Conservation (phyloP, 2,329 filamentous ascomycete species). For the Alternaria dauci region DNA sequence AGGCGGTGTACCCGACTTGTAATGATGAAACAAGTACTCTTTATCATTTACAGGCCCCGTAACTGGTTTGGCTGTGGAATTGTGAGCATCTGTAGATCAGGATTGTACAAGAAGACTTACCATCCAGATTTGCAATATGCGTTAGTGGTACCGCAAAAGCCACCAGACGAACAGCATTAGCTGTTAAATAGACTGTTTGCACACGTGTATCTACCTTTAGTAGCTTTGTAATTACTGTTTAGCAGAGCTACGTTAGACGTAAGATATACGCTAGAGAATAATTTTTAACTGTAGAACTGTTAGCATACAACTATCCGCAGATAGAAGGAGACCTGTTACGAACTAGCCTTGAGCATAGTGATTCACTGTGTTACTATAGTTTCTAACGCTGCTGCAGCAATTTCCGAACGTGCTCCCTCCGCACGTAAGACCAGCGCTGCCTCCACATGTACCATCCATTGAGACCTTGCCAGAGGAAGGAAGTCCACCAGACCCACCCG, state of each 20-base stretch:
- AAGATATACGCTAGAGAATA: constrained; percentile 21
- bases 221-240: too few species aligned
- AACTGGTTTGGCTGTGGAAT: too few species aligned
- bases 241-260: constrained; percentile 11
- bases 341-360: constrained; percentile 26
- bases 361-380: constrained; percentile 17
- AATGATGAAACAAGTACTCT: too few species aligned
- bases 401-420: too few species aligned
- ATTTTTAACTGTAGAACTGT: constrained; percentile 12
- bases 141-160: constrained; percentile 21
- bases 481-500: too few species aligned
- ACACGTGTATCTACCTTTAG: constrained; percentile 10
- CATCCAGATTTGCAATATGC: constrained; percentile 21
- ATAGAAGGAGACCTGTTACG: background rate
- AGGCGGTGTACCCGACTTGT: too few species aligned
- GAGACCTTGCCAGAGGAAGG: too few species aligned
- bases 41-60: too few species aligned
- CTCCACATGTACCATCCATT: too few species aligned
- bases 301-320: too few species aligned
- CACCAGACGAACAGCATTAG: constrained; percentile 19
- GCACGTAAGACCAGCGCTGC: too few species aligned
- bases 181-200: constrained; percentile 18
- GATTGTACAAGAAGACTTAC: background rate
- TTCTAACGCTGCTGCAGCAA: constrained; percentile 5
- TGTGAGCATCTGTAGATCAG: too few species aligned